These are phyloP conservation scores for Penicillium diatomitis DNA, from an alignment of 495 filamentous ascomycete genomes.

Conservation along the genomic window DNA sequence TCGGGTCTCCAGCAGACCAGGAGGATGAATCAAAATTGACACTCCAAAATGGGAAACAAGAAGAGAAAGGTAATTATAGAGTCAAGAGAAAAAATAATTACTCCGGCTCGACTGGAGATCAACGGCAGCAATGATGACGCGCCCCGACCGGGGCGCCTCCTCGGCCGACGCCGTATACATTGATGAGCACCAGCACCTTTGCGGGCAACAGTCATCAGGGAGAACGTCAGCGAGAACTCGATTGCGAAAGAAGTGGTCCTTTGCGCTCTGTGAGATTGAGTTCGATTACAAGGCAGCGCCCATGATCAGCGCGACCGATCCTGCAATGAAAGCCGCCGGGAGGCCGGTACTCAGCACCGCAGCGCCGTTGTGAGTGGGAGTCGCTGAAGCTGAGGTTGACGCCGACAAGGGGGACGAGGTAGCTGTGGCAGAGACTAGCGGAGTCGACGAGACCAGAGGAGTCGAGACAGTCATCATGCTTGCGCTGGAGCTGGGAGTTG, in stretches of 20 bases:
- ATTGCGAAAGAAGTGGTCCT: no score
- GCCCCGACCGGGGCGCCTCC: background rate
- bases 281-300: constrained; percentile 23
- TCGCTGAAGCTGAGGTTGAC: constrained; percentile 11
- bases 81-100: constrained; percentile 8
- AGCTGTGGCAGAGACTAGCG: constrained; percentile 10
- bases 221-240: no score
- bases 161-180: background rate
- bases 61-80: background rate
- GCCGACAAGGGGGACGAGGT: background rate
- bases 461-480: constrained; percentile 11
- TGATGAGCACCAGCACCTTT: background rate
- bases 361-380: constrained; percentile 14
- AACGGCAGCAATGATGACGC: constrained; percentile 8
- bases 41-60: background rate
- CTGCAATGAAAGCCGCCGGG: constrained; percentile 26
- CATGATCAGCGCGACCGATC: constrained; percentile 32
- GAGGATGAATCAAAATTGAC: constrained; percentile 14
- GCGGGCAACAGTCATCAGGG: background rate
- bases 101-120: constrained; percentile 20
- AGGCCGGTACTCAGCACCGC: constrained; percentile 20
- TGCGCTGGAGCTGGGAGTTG: constrained; percentile 15
- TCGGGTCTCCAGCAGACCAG: constrained; percentile 16
- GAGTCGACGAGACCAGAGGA: constrained; percentile 8
- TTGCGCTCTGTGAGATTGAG: background rate